Base-by-base conservation (phyloP, 345 rosid genomes). In the Passiflora organensis region DNA sequence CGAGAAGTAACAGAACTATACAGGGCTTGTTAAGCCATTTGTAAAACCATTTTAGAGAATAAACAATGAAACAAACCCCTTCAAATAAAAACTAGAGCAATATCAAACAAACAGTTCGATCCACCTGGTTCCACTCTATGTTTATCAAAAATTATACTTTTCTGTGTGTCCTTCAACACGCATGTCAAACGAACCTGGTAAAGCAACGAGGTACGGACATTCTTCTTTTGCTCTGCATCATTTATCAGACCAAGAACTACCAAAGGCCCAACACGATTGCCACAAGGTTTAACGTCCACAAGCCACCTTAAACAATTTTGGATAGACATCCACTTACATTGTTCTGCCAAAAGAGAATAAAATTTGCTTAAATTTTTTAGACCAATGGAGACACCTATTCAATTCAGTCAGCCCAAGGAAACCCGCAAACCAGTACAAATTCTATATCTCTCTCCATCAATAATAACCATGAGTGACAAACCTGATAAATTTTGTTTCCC, bases 261-360 rank as follows among this genome's bases (percentile, higher is more conserved):
- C 62, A 80, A 72, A 39, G 72, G 75, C 38, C 96, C 96, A 32
- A 91, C 54, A 18, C 97, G 95, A 58, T 80, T 83, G 65, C 54
- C 58, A n/a, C 73, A 64, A 1, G 69, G 84, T 74, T 82, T 80
- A 47, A 77, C 85, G 21, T 82, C 76, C 55, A 70, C 23, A 42
- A 85, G 86, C 74, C 41, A 64, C 13, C 61, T 72, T 17, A 76
- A 59, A 66, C 96, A 87, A 53, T 78, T 73, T 66, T 79, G 62
- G 32, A 70, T 42, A 52, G 91, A 73, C 79, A 75, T 76, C 96
- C 96, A 91, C 72, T 71, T 85, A 53, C 67, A 77, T 48, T 59
- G 47, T 43, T 68, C 96, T 87, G 82, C 77, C 17, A 38, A 6
- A 58, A 1, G 48, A 15, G 53, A 11, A 41, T 4, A 41, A 8